Base-by-base conservation (phyloP, 2,329 filamentous ascomycete genomes). In the Blastomyces parvus region DNA sequence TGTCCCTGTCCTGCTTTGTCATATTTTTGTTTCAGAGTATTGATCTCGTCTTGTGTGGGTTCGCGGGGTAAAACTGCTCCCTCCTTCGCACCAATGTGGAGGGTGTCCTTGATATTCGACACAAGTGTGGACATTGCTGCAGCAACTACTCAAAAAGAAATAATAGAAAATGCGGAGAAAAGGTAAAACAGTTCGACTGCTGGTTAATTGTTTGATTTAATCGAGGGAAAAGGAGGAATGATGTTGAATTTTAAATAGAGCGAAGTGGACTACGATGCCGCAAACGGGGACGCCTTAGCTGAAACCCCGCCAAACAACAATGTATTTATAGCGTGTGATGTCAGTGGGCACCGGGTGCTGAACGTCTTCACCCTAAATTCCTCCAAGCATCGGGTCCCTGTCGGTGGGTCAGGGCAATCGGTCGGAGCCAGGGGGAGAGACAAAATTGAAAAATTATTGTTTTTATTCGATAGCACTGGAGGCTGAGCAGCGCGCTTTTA, bases 1-100 rank as follows among this genome's bases (percentile, higher is more conserved):
- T 96, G 91, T 63, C 84, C 88, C 77, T 96, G 91, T 40, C 83
- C 84, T 58, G 88, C 89, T 69, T 86, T 83, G 66, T 83, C 80
- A 79, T 92, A 96, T 74, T 88, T 88, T 67, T 87, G 79, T 76
- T 84, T 85, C 50, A 95, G 83, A 69, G 84, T 77, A 63, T 85
- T 81, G 70, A 91, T 79, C 72, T 90, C 84, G 67, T 89, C 84
- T 64, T 84, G 76, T 46, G 84, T 83, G 64, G 90, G 81, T 67
- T 77, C 81, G 69, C 73, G 79, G 68, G 69, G 74, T 65, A 68
- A 74, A 69, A 70, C 76, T 73, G 71, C 74, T 8, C 8, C 25
- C 17, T 48, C 42, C 22, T 36, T 59, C 42, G 68, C 58, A 56
- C 72, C 67, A 57, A 77, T 74, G 62, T 79, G 75, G 64, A 83